Conservation (phyloP, 2,329 filamentous ascomycete species). For the Trichophaea hybrida region DNA sequence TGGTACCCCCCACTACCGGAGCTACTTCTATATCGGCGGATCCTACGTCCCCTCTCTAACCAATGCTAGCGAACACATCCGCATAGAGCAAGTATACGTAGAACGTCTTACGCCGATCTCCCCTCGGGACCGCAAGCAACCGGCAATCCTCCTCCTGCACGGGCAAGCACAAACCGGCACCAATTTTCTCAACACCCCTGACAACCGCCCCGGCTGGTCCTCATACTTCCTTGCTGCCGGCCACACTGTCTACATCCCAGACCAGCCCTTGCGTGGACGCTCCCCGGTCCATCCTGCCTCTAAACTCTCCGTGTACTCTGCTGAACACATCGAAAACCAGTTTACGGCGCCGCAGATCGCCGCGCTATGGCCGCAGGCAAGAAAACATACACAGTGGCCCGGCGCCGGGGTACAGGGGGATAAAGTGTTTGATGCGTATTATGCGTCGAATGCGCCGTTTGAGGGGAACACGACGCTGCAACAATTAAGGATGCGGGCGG, state of each 20-base stretch:
- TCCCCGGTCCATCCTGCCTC: slow-evolving; percentile 26
- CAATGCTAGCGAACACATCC: slow-evolving; percentile 2
- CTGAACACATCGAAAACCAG: slow-evolving; percentile 30
- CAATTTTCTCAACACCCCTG: slow-evolving; percentile 38
- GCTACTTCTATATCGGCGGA: slow-evolving; percentile 15
- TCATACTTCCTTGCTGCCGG: slow-evolving; percentile 36
- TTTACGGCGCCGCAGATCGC: slow-evolving; percentile 32
- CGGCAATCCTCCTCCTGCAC: slow-evolving; percentile 35
- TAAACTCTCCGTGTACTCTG: slow-evolving; percentile 30
- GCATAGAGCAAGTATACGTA: slow-evolving; percentile 39
- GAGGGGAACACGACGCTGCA: slow-evolving; percentile 29
- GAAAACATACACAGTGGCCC: slow-evolving; percentile 35
- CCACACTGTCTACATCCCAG: slow-evolving; percentile 37
- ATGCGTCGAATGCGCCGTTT: slow-evolving; percentile 33
- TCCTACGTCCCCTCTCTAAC: slow-evolving; percentile 4
- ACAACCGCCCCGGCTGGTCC: slow-evolving; percentile 38
- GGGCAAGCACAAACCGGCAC: slow-evolving; percentile 34
- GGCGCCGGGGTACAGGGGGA: slow-evolving; percentile 33
- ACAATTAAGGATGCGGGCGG: slow-evolving; percentile 32
- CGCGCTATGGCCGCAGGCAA: slow-evolving; percentile 33
- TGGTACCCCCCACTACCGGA: slow-evolving; percentile 6
- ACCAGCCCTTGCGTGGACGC: slow-evolving; percentile 36
- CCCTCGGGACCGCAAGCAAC: slow-evolving; percentile 4
- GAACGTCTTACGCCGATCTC: slow-evolving; percentile 34
- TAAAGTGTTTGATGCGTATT: slow-evolving; percentile 34